Base-by-base conservation (phyloP, 1,139 yeast species). In the Nematodospora anomalae region DNA sequence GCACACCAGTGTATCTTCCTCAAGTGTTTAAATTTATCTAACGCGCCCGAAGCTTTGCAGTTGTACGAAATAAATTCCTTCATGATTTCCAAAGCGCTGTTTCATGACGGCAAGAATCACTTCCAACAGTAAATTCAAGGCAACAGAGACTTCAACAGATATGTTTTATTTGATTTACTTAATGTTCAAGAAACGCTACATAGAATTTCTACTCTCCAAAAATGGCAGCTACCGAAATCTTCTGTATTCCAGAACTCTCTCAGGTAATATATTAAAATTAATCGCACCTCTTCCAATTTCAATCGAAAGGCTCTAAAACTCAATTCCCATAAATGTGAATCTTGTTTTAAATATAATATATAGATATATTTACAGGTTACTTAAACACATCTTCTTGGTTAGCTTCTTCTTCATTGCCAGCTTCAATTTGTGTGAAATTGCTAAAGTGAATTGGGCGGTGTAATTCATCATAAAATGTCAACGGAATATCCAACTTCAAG, bases 401-500 rank as follows among this genome's bases (percentile, higher is more conserved):
- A 6, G 87, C 87, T 52, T 86, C 96, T 10, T 58, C 47, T 14
- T 64, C 73, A 14, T 64, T 71, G 11, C 67, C 74, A 13, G 69
- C 75, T 45, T 83, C 94, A 41, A 87, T 58, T 40, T 80, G 85
- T 41, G 74, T 78, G 52, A 89, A 89, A 1, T 82, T 74, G 33
- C 79, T 67, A 61, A 92, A 94, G 61, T 92, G 98, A 20, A 82
- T 72, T 6, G 96, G 95, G 32, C 98, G 81, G 53, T 94, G 98
- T 26, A 79, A 56, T 49, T 86, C 95, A 52, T 86, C 83, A 57
- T 89, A 94, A 54, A 83, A 92, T 4, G 86, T 78, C 33, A 83
- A 53, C 1, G 99, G 99, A 7, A 79, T 67, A 53, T 87, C 97
- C 35, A 85, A 52, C 57, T 84, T 86, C 57, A 90, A 57, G 13